Percentiles rank a stretch among this genome's conserved stretches.
These are phyloP conservation scores for Pseudonitzschia delicatissima DNA, from an alignment of 108 stramenopile genomes.

Conservation along the genomic window DNA sequence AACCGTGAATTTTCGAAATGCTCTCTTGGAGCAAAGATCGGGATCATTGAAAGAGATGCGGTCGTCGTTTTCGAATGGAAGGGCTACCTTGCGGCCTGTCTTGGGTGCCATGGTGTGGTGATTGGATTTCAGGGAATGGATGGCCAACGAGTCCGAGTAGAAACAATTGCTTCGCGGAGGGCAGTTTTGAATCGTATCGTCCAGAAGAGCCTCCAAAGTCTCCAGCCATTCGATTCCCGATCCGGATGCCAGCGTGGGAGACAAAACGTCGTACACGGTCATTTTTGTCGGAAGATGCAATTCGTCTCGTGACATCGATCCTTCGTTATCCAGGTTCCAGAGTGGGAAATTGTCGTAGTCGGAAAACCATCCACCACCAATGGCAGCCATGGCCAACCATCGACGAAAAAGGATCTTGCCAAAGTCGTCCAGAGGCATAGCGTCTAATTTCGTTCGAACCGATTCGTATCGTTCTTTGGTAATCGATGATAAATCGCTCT, in stretches of 20 bases:
- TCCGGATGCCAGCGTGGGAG: constrained; percentile 21
- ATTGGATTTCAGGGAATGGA: constrained; percentile 10
- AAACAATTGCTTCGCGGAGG: background rate
- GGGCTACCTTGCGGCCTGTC: background rate
- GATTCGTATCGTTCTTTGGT: constrained; percentile 8
- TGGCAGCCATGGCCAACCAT: constrained; percentile 25
- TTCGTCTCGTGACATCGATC: background rate
- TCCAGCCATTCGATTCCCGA: constrained; percentile 10
- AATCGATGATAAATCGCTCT: background rate
- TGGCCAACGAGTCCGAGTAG: constrained; percentile 23
- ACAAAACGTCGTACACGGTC: constrained; percentile 13
- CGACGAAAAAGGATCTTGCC: constrained; percentile 13
- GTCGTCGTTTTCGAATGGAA: constrained; percentile 18
- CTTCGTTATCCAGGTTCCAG: background rate
- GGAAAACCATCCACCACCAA: constrained; percentile 27
- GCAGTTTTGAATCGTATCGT: background rate
- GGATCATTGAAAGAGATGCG: constrained; percentile 14
- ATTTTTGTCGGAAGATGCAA: background rate
- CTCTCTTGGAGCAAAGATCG: background rate
- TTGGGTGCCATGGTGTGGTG: constrained; percentile 4
- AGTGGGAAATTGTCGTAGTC: constrained; percentile 30
- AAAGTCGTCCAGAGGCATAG: constrained; percentile 7
- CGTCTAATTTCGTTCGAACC: constrained; percentile 3
- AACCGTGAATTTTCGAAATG: constrained; percentile 12
- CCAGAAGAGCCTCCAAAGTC: constrained; percentile 10